Percentiles rank a stretch among this genome's conserved stretches.
Evolutionary conservation across 306 rosid species (phyloP).

Genomic region (Senna tora): DNA sequence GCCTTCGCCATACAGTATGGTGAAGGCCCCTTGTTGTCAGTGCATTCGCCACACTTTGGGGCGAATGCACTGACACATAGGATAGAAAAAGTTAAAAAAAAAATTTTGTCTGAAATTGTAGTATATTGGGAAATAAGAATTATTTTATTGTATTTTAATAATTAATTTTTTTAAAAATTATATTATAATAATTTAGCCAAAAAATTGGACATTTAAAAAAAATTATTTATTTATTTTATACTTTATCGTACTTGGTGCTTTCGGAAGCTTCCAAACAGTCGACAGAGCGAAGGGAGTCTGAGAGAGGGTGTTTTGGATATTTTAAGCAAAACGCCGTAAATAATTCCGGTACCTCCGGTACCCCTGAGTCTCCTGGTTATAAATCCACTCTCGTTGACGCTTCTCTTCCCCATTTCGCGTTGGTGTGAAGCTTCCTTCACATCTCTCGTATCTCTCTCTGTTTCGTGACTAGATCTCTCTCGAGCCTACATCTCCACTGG

Average conservation of each 20-base stretch:
- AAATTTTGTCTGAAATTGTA: too few species aligned
- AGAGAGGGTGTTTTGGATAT: slow-evolving; percentile 40
- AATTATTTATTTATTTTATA: too few species aligned
- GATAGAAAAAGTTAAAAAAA: too few species aligned
- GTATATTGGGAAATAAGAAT: too few species aligned
- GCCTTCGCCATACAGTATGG: too few species aligned
- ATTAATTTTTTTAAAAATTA: too few species aligned
- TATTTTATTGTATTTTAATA: too few species aligned
- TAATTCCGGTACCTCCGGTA: slow-evolving; percentile 9
- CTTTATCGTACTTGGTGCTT: not conserved
- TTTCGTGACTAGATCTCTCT: slow-evolving; percentile 32
- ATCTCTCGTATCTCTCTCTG: slow-evolving; percentile 14
- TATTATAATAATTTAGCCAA: too few species aligned
- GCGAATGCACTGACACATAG: too few species aligned
- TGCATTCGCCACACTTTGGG: too few species aligned
- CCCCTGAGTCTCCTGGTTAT: slow-evolving; percentile 22
- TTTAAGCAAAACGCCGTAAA: not conserved
- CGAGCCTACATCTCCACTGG: slow-evolving; percentile 54
- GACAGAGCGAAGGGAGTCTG: not conserved
- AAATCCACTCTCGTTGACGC: slow-evolving; percentile 34
- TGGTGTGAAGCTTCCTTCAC: slow-evolving; percentile 43
- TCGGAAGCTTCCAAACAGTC: slow-evolving; percentile 37
- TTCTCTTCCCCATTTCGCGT: slow-evolving; percentile 42
- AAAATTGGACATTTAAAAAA: too few species aligned
- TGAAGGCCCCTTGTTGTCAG: too few species aligned